These are phyloP conservation scores for Eutypa lata DNA, from an alignment of 2,329 filamentous ascomycete genomes.

Conservation along the genomic window DNA sequence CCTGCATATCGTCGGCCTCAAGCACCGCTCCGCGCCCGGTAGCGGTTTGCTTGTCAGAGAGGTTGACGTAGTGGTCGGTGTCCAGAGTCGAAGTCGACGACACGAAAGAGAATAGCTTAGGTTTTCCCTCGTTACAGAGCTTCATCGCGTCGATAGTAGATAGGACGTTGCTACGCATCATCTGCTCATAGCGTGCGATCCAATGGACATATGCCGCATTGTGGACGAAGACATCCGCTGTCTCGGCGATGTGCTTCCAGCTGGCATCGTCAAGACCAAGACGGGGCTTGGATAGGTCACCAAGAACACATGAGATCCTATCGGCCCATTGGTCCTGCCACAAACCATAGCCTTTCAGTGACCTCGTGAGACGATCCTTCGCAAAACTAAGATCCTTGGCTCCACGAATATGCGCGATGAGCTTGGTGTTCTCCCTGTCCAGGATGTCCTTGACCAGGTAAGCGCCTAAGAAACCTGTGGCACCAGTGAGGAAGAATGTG, in stretches of 20 bases:
- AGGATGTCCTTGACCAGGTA: conserved; percentile 77
- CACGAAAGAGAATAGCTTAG: conserved; percentile 80
- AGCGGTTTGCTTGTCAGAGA: conserved; percentile 61
- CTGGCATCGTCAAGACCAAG: conserved; percentile 66
- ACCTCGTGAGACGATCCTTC: conserved; percentile 61
- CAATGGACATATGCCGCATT: conserved; percentile 83
- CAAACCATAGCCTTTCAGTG: conserved; percentile 72
- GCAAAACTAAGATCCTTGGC: conserved; percentile 60
- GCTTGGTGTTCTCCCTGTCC: conserved; percentile 53
- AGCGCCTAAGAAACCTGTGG: conserved; percentile 84
- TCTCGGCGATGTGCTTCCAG: conserved; percentile 64
- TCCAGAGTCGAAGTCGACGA: conserved; percentile 82
- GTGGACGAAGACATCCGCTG: conserved; percentile 73
- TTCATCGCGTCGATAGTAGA: conserved; percentile 73
- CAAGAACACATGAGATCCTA: conserved; percentile 65
- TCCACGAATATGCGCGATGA: conserved; percentile 72
- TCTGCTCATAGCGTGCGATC: conserved; percentile 72
- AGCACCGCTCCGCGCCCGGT: conserved; percentile 63
- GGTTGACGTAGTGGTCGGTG: conserved; percentile 73
- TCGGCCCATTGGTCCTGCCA: conserved; percentile 69
- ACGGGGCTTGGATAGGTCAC: conserved; percentile 68
- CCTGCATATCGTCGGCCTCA: conserved; percentile 75
- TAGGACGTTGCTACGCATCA: conserved; percentile 75
- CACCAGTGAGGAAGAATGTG: conserved; percentile 81
- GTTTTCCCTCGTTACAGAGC: conserved; percentile 72